These are phyloP conservation scores for Orbilia ellipsospora DNA, from an alignment of 2,329 filamentous ascomycete species.

Conservation along the genomic window DNA sequence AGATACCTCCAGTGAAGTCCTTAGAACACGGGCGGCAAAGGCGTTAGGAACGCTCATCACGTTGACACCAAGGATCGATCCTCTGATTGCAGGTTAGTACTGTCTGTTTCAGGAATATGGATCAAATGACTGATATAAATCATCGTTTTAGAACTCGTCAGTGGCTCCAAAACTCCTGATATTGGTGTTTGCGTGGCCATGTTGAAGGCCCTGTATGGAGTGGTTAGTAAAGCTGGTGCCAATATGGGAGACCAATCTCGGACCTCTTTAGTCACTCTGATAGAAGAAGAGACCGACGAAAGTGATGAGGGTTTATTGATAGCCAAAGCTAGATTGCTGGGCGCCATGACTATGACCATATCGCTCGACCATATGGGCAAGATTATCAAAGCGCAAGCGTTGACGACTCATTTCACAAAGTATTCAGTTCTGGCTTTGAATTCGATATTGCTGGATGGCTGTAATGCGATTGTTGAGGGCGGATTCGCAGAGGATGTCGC, in stretches of 20 bases:
- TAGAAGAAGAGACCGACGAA: slow-evolving; percentile 84
- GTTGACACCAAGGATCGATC: slow-evolving; percentile 92
- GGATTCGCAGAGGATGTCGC: slow-evolving; percentile 78
- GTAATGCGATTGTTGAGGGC: slow-evolving; percentile 74
- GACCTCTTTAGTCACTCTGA: slow-evolving; percentile 83
- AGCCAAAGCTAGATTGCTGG: slow-evolving; percentile 88
- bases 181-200: slow-evolving; percentile 90
- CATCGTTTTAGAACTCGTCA: slow-evolving; percentile 77
- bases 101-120: background rate
- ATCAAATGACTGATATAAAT: slow-evolving; percentile 10
- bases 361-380: slow-evolving; percentile 74
- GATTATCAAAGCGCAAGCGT: slow-evolving; percentile 77
- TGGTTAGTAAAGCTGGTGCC: slow-evolving; percentile 90
- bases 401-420: slow-evolving; percentile 78
- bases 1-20: slow-evolving; percentile 87
- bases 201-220: slow-evolving; percentile 95
- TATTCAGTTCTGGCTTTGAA: slow-evolving; percentile 88
- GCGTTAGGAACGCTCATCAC: slow-evolving; percentile 95
- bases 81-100: slow-evolving; percentile 74
- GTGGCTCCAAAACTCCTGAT: slow-evolving; percentile 92
- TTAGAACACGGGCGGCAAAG: slow-evolving; percentile 89
- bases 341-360: slow-evolving; percentile 87
- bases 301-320: slow-evolving; percentile 73
- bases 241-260: slow-evolving; percentile 96
- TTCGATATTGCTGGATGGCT: slow-evolving; percentile 83